These are phyloP conservation scores for Hymenoscyphus scutula DNA, from an alignment of 2,329 filamentous ascomycete genomes.

Conservation along the genomic window DNA sequence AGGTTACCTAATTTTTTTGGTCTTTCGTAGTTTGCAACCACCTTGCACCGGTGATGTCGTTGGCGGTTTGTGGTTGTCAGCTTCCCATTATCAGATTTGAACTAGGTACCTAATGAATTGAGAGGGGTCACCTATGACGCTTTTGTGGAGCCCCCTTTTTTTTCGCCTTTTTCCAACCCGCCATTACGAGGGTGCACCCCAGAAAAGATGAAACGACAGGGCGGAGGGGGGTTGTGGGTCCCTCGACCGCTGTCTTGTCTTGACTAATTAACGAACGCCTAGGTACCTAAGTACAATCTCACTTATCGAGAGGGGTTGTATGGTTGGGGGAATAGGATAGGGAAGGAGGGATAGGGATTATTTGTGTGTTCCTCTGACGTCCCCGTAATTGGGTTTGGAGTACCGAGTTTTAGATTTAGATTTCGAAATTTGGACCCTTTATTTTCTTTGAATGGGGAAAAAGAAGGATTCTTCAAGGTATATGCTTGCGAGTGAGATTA, in stretches of 20 bases:
- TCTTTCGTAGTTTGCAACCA: too few relatives aligned
- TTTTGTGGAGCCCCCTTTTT: neutral
- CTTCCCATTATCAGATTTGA: neutral
- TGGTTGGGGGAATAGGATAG: neutral
- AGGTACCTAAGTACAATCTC: too few relatives aligned
- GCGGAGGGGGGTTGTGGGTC: neutral
- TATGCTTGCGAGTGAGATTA: neutral
- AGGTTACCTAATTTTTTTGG: too few relatives aligned
- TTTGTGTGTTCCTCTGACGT: too few relatives aligned
- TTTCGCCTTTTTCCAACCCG: too few relatives aligned
- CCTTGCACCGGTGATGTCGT: too few relatives aligned
- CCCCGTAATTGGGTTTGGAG: neutral
- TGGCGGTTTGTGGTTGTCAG: too few relatives aligned
- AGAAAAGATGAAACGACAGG: slow-evolving; percentile 2
- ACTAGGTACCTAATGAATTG: neutral
- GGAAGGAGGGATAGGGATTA: neutral
- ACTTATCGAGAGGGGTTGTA: neutral
- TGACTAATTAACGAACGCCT: too few relatives aligned
- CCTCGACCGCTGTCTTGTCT: neutral
- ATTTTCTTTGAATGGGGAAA: neutral
- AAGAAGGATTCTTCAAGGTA: too few relatives aligned
- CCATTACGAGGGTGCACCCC: neutral
- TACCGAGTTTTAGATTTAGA: neutral
- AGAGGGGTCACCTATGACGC: neutral
- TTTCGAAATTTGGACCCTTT: neutral